Percentiles rank a stretch among this genome's conserved stretches.
Conservation (phyloP, 2,329 filamentous ascomycete species). For the Aotearoamyces nothofagi region DNA sequence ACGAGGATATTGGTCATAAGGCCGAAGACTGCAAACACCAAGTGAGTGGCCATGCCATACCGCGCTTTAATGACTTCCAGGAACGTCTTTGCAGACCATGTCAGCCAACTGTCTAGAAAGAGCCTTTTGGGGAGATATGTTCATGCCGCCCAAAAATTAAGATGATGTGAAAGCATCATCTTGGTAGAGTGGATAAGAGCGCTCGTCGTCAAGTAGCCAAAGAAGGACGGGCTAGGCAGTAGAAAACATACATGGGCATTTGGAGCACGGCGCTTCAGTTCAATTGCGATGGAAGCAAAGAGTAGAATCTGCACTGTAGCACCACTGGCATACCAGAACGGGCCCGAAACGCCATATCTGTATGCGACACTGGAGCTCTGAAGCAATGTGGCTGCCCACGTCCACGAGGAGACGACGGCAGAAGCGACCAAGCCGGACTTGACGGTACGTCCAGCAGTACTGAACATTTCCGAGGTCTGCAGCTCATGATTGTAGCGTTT, state of each 20-base stretch:
- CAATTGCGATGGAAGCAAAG: conserved; percentile 82
- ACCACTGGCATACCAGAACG: conserved; percentile 52
- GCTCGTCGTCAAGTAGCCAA: no score
- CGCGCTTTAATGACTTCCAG: conserved; percentile 71
- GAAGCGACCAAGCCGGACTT: conserved; percentile 80
- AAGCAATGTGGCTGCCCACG: conserved; percentile 74
- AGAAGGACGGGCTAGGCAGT: no score
- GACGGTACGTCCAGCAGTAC: conserved; percentile 72
- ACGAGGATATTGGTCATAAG: conserved; percentile 78
- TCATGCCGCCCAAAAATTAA: no score
- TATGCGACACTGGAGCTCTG: conserved; percentile 76
- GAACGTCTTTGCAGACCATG: conserved; percentile 31
- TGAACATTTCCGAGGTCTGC: conserved; percentile 89
- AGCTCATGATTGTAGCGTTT: conserved; percentile 54
- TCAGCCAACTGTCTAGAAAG: neutral
- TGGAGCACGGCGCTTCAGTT: conserved; percentile 72
- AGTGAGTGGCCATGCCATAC: conserved; percentile 59
- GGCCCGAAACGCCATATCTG: conserved; percentile 53
- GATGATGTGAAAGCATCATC: no score
- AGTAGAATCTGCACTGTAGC: conserved; percentile 78
- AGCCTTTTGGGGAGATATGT: neutral
- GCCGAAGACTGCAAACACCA: conserved; percentile 70
- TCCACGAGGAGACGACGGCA: conserved; percentile 88
- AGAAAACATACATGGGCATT: conserved; percentile 53
- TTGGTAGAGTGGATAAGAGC: no score